Percentiles rank a stretch among this genome's conserved stretches.
These are phyloP conservation scores for Boletus tylopilopsis DNA, from an alignment of 768 basidiomycete species.

Conservation along the genomic window DNA sequence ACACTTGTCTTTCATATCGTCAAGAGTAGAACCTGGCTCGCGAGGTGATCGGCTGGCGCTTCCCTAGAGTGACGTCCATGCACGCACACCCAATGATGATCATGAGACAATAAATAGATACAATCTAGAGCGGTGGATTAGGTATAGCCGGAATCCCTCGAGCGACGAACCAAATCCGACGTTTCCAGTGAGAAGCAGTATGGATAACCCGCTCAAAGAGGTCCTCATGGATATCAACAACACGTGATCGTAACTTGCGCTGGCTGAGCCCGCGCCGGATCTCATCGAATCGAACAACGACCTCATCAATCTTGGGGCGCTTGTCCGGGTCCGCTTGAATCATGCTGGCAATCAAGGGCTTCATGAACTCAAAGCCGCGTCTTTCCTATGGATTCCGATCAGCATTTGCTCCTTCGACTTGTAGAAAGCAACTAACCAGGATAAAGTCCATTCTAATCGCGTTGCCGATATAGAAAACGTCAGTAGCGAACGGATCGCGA, in stretches of 20 bases:
- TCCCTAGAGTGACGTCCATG: no score
- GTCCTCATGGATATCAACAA: conserved; percentile 15
- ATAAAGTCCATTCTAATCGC: neutral
- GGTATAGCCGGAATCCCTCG: conserved; percentile 15
- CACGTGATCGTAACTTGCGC: conserved; percentile 27
- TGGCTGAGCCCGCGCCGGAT: conserved; percentile 2
- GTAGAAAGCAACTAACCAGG: neutral
- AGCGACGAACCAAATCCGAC: conserved; percentile 13
- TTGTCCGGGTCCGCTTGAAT: conserved; percentile 30
- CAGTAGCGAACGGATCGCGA: neutral
- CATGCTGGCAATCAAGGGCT: conserved; percentile 34
- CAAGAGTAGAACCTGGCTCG: no score
- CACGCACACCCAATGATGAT: no score
- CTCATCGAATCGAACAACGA: conserved; percentile 19
- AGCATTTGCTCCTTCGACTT: neutral
- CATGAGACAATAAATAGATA: neutral
- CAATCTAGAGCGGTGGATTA: neutral
- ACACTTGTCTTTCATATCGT: no score
- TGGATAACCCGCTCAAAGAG: conserved; percentile 9
- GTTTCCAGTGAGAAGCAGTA: conserved; percentile 23
- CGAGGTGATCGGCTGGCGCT: no score
- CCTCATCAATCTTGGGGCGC: conserved; percentile 37
- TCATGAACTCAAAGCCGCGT: conserved; percentile 30
- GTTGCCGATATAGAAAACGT: neutral
- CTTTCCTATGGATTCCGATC: neutral